phyloP scores from a whole-genome alignment of 1,284 basidiomycete genomes.

The Calocybe gambosa region DNA sequence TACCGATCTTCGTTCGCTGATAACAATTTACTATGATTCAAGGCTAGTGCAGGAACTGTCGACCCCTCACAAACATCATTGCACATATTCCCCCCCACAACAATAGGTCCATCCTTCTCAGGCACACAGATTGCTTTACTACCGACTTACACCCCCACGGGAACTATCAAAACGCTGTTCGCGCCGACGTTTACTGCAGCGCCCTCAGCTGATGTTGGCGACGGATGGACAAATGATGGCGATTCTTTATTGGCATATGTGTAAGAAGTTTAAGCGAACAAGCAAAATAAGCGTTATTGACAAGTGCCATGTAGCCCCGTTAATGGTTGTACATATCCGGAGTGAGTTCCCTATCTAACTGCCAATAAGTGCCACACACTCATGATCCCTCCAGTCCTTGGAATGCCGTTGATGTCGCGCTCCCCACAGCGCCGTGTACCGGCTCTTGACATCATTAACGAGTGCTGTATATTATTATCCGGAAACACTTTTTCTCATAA shows the following conservation, averaged over 20 bases:
- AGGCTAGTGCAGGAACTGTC: conserved; percentile 33
- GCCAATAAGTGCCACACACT: background rate
- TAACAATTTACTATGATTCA: background rate
- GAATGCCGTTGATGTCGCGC: conserved; percentile 31
- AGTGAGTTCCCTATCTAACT: conserved; percentile 30
- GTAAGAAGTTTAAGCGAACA: conserved; percentile 21
- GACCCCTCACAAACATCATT: conserved; percentile 27
- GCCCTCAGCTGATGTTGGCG: conserved; percentile 45
- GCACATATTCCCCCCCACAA: conserved; percentile 36
- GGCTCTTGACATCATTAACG: conserved; percentile 11
- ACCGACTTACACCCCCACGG: conserved; percentile 66
- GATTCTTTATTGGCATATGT: conserved; percentile 42
- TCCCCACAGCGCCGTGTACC: conserved; percentile 28
- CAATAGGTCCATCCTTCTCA: conserved; percentile 36
- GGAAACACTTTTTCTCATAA: no score
- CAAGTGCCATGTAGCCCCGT: conserved; percentile 26
- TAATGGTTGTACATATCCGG: conserved; percentile 34
- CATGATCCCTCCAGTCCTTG: conserved; percentile 25
- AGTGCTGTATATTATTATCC: no score
- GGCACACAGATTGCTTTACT: conserved; percentile 36
- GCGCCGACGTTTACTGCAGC: conserved; percentile 49
- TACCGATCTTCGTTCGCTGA: conserved; percentile 2
- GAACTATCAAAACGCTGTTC: conserved; percentile 45
- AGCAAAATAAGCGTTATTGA: background rate
- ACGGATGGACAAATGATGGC: conserved; percentile 61